Conservation (phyloP, 83 land plant species). For the Diphasiastrum complanatum region DNA sequence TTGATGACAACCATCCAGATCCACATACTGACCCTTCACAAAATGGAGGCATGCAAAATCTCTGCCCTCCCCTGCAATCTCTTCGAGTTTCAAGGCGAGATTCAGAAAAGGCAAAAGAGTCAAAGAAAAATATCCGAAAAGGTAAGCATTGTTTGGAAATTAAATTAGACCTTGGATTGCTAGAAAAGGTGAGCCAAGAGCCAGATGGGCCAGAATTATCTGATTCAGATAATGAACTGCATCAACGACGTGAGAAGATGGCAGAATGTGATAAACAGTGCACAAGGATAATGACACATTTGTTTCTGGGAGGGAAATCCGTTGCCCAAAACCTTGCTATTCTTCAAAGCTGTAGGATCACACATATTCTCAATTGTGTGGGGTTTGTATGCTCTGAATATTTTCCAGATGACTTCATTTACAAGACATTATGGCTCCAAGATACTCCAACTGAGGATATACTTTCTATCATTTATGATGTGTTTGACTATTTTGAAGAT, state of each 20-base stretch:
- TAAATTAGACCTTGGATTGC: slow-evolving; percentile 22
- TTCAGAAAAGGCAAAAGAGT: background rate
- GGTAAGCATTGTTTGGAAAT: slow-evolving; percentile 22
- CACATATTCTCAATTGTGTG: slow-evolving; percentile 46
- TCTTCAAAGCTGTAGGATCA: slow-evolving; percentile 29
- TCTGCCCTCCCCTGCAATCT: slow-evolving; percentile 31
- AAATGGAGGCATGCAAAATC: slow-evolving; percentile 3
- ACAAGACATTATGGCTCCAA: slow-evolving; percentile 42
- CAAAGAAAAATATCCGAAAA: background rate
- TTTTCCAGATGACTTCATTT: slow-evolving; percentile 33
- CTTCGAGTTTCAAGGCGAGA: slow-evolving; percentile 15
- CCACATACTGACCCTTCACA: background rate
- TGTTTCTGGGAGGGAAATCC: slow-evolving; percentile 33
- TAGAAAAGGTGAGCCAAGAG: slow-evolving; percentile 6
- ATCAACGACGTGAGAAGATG: slow-evolving; percentile 22
- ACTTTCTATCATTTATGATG: slow-evolving; percentile 32
- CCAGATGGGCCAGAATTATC: slow-evolving; percentile 6
- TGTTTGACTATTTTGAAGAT: slow-evolving; percentile 40
- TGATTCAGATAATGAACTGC: slow-evolving; percentile 9
- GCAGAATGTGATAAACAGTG: slow-evolving; percentile 41
- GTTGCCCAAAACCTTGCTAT: slow-evolving; percentile 36
- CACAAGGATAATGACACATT: slow-evolving; percentile 27
- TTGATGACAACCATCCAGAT: background rate
- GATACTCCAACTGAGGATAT: slow-evolving; percentile 42
- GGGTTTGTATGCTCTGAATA: slow-evolving; percentile 38